Base-by-base conservation (phyloP, 345 rosid genomes). In the Rhizophora mangle region DNA sequence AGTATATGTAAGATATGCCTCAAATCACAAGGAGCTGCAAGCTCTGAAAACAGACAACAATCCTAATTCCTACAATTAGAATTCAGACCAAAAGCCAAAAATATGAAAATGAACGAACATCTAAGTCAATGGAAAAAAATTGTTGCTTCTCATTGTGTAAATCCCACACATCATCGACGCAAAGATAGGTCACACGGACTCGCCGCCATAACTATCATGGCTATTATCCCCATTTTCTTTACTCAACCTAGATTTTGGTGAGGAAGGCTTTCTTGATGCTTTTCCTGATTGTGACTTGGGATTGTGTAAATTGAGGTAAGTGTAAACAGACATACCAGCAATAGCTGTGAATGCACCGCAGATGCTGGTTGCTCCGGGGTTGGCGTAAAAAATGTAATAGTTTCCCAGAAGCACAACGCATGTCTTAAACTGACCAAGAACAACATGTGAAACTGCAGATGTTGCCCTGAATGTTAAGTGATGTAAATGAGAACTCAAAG, bases 341-440 rank as follows among this genome's bases (percentile, higher is more conserved):
- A 89, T 89, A 7, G 95, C 95, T 59, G 81, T 77, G 73, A 87
- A 78, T 11, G 92, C 95, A 34, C 91, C 92, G 22, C 74, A 72
- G 60, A 87, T 81, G 67, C 91, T 89, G 53, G 81, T 84, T 30
- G 64, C 55, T 29, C 95, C 91, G 3, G 95, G 95, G 74, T 87
- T 87, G 22, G 95, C 80, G 30, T 84, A 81, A 18, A 89, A 87
- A 10, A 89, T 46, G 69, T 85, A 85, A 65, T 54, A 89, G 57
- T 83, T 89, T 47, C 95, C 92, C 0, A 89, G 84, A 64, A 89
- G 88, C 63, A 89, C 66, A 67, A 87, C 80, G 31, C 95, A 89
- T 1, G 95, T 89, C 80, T 89, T 89, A 82, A 89, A 89, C 73
- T 89, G 95, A 71, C 95, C 95, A 2, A 85, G 88, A 69, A 89